phyloP scores from a whole-genome alignment of 257 asterid species.

The Fraxinus excelsior region DNA sequence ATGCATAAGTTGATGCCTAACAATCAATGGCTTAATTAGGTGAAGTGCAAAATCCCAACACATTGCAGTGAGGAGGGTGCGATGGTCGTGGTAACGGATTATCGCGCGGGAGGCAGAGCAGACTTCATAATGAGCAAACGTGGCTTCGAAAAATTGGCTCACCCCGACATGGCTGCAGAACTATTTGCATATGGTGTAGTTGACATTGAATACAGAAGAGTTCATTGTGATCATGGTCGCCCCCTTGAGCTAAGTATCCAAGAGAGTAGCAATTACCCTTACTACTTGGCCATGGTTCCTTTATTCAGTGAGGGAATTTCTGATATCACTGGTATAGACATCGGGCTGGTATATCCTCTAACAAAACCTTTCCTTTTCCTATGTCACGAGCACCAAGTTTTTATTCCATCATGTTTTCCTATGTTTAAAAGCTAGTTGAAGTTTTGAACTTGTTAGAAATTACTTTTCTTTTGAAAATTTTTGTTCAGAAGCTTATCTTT shows the following conservation, averaged over 20 bases:
- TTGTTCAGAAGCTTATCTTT: neutral
- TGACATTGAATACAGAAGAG: slow-evolving; percentile 50
- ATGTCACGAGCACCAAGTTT: too few relatives aligned
- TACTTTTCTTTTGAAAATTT: too few relatives aligned
- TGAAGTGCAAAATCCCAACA: slow-evolving; percentile 57
- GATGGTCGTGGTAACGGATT: slow-evolving; percentile 60
- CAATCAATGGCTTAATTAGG: slow-evolving; percentile 30
- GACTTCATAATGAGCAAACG: slow-evolving; percentile 60
- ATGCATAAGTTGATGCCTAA: too few relatives aligned
- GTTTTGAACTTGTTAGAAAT: too few relatives aligned
- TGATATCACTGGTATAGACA: too few relatives aligned
- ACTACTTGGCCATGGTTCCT: slow-evolving; percentile 62
- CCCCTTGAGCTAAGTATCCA: slow-evolving; percentile 55
- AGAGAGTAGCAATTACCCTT: slow-evolving; percentile 46
- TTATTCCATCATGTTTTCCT: too few relatives aligned
- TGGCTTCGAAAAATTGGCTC: slow-evolving; percentile 64
- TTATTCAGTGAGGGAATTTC: slow-evolving; percentile 37
- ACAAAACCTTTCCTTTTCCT: too few relatives aligned
- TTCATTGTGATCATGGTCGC: slow-evolving; percentile 44
- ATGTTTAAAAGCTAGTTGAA: too few relatives aligned
- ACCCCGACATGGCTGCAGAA: slow-evolving; percentile 46
- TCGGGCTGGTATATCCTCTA: too few relatives aligned
- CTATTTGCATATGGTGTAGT: slow-evolving; percentile 62
- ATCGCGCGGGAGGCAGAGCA: slow-evolving; percentile 43
- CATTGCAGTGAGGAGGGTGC: slow-evolving; percentile 66